A percentile compares a stretch with the other conserved stretches of the same genome.
Conservation (phyloP, 2,329 filamentous ascomycete species). For the Balansia obtecta region DNA sequence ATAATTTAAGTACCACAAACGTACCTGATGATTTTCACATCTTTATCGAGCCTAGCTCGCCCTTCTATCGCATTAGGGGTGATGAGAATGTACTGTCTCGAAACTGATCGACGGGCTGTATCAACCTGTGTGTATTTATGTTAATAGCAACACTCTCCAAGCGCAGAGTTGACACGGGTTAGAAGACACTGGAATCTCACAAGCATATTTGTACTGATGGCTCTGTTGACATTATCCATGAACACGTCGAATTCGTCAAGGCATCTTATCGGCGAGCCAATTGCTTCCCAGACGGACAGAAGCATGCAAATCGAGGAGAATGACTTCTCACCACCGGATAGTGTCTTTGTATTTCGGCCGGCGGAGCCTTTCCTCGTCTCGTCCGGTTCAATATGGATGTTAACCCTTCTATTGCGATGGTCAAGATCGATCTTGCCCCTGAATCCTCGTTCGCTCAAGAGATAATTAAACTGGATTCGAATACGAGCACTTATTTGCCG, state of each 20-base stretch:
- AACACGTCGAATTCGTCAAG: constrained; percentile 98
- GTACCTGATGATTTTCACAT: constrained; percentile 69
- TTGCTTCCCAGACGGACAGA: constrained; percentile 91
- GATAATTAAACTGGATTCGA: constrained; percentile 73
- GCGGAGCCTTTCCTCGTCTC: constrained; percentile 55
- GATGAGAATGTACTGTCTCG: constrained; percentile 90
- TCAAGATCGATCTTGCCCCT: constrained; percentile 70
- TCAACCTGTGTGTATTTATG: constrained; percentile 46
- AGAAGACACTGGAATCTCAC: constrained; percentile 35
- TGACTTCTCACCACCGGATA: constrained; percentile 94
- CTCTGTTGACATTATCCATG: constrained; percentile 95
- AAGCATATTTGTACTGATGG: constrained; percentile 87
- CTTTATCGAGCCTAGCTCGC: constrained; percentile 43
- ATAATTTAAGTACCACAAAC: constrained; percentile 8
- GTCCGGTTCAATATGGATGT: constrained; percentile 63
- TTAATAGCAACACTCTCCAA: constrained; percentile 2
- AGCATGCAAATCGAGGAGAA: constrained; percentile 94
- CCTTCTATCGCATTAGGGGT: constrained; percentile 76
- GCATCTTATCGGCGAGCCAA: constrained; percentile 89
- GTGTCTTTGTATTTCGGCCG: constrained; percentile 76
- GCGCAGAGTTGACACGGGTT: not conserved
- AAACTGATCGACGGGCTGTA: constrained; percentile 74
- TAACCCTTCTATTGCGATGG: constrained; percentile 60
- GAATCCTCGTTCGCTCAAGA: constrained; percentile 82
- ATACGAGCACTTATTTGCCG: constrained; percentile 75